Evolutionary conservation across 23 red algal species (phyloP).

Genomic region (Chondrus crispus): DNA sequence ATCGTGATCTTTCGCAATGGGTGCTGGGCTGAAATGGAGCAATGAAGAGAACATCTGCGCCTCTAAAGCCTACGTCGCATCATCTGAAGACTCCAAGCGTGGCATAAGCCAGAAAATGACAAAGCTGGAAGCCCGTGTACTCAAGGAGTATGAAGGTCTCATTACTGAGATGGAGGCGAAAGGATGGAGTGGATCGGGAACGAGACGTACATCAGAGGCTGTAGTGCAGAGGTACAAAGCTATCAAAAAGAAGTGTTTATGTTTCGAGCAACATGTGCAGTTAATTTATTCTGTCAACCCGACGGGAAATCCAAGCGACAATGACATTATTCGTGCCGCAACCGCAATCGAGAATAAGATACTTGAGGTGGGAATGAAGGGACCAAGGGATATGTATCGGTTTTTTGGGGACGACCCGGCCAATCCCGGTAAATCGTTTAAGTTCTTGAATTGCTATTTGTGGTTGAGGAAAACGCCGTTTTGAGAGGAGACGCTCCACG

Average conservation of each 20-base stretch:
- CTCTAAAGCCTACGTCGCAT: not conserved
- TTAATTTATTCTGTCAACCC: not conserved
- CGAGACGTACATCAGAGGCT: not conserved
- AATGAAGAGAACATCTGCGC: not conserved
- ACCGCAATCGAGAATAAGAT: not conserved
- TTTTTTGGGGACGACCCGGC: not conserved
- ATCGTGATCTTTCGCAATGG: too few relatives aligned
- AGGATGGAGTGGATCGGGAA: not conserved
- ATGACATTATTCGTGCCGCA: not conserved
- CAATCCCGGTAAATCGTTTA: not conserved
- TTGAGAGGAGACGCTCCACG: not conserved
- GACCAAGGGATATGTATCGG: not conserved
- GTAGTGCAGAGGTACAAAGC: not conserved
- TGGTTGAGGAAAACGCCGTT: not conserved
- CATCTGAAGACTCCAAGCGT: not conserved
- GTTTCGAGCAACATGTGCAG: not conserved
- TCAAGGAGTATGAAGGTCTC: not conserved
- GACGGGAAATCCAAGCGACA: not conserved
- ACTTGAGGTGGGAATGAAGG: not conserved
- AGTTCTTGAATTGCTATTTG: not conserved
- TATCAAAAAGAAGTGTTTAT: not conserved
- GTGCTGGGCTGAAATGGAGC: not conserved
- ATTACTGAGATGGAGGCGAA: too few relatives aligned
- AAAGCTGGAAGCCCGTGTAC: not conserved
- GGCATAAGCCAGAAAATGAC: not conserved